Evolutionary conservation across 805 yeast species (phyloP).

Genomic region (Pichia pseudocactophila): DNA sequence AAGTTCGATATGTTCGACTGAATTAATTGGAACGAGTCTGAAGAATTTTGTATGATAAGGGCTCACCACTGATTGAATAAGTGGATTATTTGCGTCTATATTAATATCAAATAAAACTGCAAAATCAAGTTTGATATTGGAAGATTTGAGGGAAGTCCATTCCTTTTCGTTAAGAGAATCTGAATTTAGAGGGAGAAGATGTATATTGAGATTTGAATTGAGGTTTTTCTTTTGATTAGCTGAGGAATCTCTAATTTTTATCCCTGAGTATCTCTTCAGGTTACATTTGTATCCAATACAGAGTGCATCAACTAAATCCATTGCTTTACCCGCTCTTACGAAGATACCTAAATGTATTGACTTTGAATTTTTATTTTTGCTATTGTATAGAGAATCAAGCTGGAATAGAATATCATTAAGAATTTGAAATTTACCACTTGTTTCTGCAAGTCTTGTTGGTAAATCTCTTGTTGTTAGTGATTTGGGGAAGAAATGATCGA

Average conservation of each 20-base stretch:
- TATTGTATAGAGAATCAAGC: constrained; percentile 30
- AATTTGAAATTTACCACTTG: constrained; percentile 78
- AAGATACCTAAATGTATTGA: constrained; percentile 56
- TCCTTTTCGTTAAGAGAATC: constrained; percentile 18
- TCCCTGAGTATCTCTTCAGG: constrained; percentile 55
- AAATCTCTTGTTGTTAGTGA: constrained; percentile 62
- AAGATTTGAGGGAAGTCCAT: constrained; percentile 3
- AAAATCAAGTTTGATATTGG: constrained; percentile 16
- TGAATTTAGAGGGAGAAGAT: constrained; percentile 34
- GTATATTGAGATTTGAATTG: constrained; percentile 20
- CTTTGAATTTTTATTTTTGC: constrained; percentile 15
- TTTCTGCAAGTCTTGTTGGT: constrained; percentile 60
- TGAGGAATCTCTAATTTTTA: constrained; percentile 41
- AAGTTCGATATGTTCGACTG: constrained; percentile 73
- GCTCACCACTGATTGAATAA: constrained; percentile 11
- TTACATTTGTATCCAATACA: constrained; percentile 51
- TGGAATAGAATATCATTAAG: constrained; percentile 55
- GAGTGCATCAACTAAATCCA: constrained; percentile 69
- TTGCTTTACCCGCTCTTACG: constrained; percentile 55
- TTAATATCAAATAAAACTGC: constrained; percentile 28
- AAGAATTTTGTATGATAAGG: constrained; percentile 33
- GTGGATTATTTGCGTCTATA: constrained; percentile 19
- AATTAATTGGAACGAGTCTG: constrained; percentile 65
- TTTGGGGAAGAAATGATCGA: constrained; percentile 81
- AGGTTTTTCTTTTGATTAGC: constrained; percentile 17